These are phyloP conservation scores for Stropharia rugosoannulata DNA, from an alignment of 768 basidiomycete species.

Conservation along the genomic window DNA sequence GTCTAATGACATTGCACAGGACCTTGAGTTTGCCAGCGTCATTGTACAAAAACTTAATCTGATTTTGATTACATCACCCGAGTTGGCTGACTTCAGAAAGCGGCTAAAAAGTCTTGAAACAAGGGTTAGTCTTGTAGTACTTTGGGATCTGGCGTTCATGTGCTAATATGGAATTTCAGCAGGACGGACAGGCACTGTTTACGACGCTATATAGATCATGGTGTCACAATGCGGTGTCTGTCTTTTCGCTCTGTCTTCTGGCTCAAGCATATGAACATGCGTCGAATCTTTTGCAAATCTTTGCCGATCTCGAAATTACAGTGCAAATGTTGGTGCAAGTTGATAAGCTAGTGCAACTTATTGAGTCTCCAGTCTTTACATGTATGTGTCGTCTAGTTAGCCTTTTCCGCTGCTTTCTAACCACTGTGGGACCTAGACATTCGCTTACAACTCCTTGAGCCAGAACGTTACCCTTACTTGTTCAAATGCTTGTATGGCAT, in stretches of 20 bases:
- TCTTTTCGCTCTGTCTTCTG: conserved; percentile 92
- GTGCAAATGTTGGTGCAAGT: conserved; percentile 94
- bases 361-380: conserved; percentile 98
- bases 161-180: conserved; percentile 34
- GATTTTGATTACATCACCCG: conserved; percentile 94
- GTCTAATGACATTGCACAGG: conserved; percentile 42
- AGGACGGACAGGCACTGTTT: conserved; percentile 97
- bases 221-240: conserved; percentile 98
- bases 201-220: conserved; percentile 94
- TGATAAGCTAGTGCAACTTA: conserved; percentile 96
- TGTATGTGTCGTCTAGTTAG: conserved; percentile 48
- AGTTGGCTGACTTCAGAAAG: conserved; percentile 92
- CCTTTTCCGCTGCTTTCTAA: background rate
- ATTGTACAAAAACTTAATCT: conserved; percentile 98
- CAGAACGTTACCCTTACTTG: conserved; percentile 92
- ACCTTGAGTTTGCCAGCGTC: conserved; percentile 95
- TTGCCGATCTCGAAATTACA: conserved; percentile 96
- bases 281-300: conserved; percentile 92
- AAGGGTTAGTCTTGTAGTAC: conserved; percentile 53
- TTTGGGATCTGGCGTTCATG: background rate
- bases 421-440: conserved; percentile 46
- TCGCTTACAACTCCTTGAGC: conserved; percentile 93
- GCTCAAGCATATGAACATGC: conserved; percentile 99
- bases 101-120: conserved; percentile 92
- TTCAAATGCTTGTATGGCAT: conserved; percentile 98